Conservation (phyloP, 441 rosid genomes). For the Omphalea diandra region DNA sequence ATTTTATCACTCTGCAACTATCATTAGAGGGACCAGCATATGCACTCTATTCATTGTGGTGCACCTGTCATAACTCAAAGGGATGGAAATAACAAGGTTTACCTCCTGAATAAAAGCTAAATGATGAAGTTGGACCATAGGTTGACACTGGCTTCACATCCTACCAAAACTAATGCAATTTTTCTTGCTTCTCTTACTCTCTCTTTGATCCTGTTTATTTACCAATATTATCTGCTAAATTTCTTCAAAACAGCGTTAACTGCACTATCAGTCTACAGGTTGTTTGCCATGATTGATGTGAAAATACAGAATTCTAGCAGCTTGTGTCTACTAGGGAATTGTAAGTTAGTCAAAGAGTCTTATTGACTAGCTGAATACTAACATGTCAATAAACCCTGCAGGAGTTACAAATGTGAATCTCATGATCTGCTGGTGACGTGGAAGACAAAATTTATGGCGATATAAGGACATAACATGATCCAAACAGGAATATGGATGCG, state of each 20-base stretch:
- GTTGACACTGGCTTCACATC: not conserved
- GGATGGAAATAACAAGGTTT: not conserved
- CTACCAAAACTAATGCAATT: not conserved
- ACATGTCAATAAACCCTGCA: not conserved
- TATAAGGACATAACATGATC: not conserved
- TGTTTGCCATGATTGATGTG: not conserved
- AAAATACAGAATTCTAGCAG: not conserved
- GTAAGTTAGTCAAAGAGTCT: not conserved
- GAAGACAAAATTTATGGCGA: not conserved
- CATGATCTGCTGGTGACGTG: not conserved
- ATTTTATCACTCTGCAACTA: too few species aligned
- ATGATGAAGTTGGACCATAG: not conserved
- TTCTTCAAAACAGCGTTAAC: not conserved
- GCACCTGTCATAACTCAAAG: not conserved
- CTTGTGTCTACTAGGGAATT: not conserved
- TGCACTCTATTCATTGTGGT: not conserved
- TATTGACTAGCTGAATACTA: not conserved
- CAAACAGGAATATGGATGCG: not conserved
- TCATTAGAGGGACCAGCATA: not conserved
- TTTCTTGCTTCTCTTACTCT: not conserved
- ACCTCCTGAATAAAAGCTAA: not conserved
- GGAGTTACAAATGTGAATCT: not conserved
- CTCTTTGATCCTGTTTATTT: too few species aligned
- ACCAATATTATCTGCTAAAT: not conserved
- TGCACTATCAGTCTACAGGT: not conserved